Evolutionary conservation across 2,329 filamentous ascomycete genomes (phyloP).

Genomic region (Hansfordia pulvinata): DNA sequence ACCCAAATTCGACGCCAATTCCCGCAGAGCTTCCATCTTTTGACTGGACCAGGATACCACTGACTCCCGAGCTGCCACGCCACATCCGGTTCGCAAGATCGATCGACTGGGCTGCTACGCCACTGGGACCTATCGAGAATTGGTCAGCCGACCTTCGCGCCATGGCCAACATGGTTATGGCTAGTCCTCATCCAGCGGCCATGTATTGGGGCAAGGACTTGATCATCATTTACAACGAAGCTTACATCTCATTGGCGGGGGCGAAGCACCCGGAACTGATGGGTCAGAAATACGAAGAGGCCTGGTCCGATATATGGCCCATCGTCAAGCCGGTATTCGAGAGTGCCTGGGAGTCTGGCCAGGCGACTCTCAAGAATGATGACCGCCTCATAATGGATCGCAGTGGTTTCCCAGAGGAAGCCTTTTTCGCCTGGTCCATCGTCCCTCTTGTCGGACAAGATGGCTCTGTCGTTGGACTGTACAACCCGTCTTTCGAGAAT

Average conservation of each 20-base stretch:
- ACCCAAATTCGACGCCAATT: too few species aligned
- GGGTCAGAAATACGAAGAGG: conserved; percentile 55
- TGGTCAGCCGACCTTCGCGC: conserved; percentile 61
- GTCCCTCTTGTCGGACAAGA: conserved; percentile 65
- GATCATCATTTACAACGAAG: conserved; percentile 59
- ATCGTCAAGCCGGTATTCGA: conserved; percentile 56
- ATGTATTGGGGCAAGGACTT: conserved; percentile 69
- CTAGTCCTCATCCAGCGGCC: conserved; percentile 58
- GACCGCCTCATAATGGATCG: conserved; percentile 62
- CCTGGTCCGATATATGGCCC: conserved; percentile 65
- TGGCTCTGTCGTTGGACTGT: conserved; percentile 61
- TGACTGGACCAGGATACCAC: conserved; percentile 66
- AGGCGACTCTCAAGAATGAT: conserved; percentile 76
- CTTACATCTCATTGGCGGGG: conserved; percentile 57
- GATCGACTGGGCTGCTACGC: conserved; percentile 59
- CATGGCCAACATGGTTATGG: conserved; percentile 76
- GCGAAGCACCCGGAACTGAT: conserved; percentile 66
- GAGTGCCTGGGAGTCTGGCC: conserved; percentile 53
- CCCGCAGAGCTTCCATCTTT: conserved; percentile 40
- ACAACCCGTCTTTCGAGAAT: conserved; percentile 73
- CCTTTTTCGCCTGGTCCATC: conserved; percentile 73
- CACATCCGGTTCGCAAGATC: conserved; percentile 64
- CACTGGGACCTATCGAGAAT: conserved; percentile 60
- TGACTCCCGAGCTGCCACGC: conserved; percentile 46
- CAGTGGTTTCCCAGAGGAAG: conserved; percentile 60